Conservation (phyloP, 2,329 filamentous ascomycete genomes). For the Lachnellula hyalina region DNA sequence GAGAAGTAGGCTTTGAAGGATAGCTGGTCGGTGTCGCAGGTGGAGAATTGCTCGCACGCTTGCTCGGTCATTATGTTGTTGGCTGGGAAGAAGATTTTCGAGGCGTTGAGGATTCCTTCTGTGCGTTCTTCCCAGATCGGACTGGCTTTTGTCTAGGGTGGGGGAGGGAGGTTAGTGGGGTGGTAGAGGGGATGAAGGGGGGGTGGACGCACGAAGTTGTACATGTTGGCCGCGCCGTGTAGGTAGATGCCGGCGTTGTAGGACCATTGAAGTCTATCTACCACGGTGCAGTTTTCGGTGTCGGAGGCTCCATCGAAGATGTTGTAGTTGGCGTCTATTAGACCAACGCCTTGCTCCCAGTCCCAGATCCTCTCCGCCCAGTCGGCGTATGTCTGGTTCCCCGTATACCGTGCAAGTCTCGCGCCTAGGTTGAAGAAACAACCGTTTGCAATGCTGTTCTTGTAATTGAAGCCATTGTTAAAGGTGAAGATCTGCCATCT, state of each 20-base stretch:
- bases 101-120: constrained; percentile 49
- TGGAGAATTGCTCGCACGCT: constrained; percentile 55
- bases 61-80: constrained; percentile 56
- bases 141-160: constrained; percentile 38
- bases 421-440: constrained; percentile 58
- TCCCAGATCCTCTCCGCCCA: constrained; percentile 72
- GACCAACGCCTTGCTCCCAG: constrained; percentile 54
- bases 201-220: constrained; percentile 51
- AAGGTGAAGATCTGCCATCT: constrained; percentile 81
- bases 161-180: constrained; percentile 32
- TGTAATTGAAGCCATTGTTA: constrained; percentile 80
- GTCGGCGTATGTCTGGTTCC: constrained; percentile 69
- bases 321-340: constrained; percentile 54
- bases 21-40: constrained; percentile 57
- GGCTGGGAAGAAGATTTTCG: constrained; percentile 45
- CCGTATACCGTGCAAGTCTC: constrained; percentile 68
- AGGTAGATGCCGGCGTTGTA: constrained; percentile 69
- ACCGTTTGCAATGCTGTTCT: constrained; percentile 57
- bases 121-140: constrained; percentile 52
- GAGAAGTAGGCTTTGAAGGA: constrained; percentile 62
- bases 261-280: constrained; percentile 59
- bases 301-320: constrained; percentile 58
- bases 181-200: neutral
- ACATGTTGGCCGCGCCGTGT: constrained; percentile 61
- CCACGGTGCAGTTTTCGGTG: constrained; percentile 48